These are phyloP conservation scores for Tarenaya hassleriana DNA, from an alignment of 345 rosid species.

Conservation along the genomic window DNA sequence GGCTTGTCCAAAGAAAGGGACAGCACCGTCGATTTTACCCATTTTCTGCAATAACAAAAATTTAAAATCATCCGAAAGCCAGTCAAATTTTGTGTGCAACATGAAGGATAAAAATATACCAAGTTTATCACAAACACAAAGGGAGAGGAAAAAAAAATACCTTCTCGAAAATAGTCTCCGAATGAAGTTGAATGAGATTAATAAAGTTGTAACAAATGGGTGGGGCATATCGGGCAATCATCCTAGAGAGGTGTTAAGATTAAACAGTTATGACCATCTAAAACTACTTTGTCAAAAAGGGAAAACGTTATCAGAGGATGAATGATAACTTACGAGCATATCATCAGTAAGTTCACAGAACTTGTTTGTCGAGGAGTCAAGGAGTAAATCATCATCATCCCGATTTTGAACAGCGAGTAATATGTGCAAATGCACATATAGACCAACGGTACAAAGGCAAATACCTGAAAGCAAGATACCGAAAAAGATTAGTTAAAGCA, in stretches of 20 bases:
- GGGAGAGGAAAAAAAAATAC: slow-evolving; percentile 31
- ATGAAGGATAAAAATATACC: background rate
- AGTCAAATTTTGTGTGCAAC: too few relatives aligned
- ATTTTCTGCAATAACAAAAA: slow-evolving; percentile 61
- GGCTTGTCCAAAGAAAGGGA: slow-evolving; percentile 72
- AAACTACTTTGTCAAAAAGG: background rate
- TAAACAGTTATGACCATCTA: slow-evolving; percentile 14
- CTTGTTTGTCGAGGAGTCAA: slow-evolving; percentile 94
- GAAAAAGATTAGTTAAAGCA: background rate
- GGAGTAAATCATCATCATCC: slow-evolving; percentile 98
- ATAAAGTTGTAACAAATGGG: slow-evolving; percentile 96
- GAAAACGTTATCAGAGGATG: background rate
- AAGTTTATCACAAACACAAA: too few relatives aligned
- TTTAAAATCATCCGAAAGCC: background rate
- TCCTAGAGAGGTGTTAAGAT: slow-evolving; percentile 42
- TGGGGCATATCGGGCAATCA: slow-evolving; percentile 99
- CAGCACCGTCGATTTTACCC: slow-evolving; percentile 85
- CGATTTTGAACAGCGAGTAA: slow-evolving; percentile 88
- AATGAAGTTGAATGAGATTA: slow-evolving; percentile 70
- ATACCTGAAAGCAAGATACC: slow-evolving; percentile 44
- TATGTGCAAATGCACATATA: slow-evolving; percentile 98
- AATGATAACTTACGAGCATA: slow-evolving; percentile 77
- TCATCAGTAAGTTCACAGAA: slow-evolving; percentile 95
- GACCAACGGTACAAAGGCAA: slow-evolving; percentile 90
- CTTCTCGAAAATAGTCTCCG: slow-evolving; percentile 78